Evolutionary conservation across 805 yeast species (phyloP).

Genomic region (Debaryomyces castellii): DNA sequence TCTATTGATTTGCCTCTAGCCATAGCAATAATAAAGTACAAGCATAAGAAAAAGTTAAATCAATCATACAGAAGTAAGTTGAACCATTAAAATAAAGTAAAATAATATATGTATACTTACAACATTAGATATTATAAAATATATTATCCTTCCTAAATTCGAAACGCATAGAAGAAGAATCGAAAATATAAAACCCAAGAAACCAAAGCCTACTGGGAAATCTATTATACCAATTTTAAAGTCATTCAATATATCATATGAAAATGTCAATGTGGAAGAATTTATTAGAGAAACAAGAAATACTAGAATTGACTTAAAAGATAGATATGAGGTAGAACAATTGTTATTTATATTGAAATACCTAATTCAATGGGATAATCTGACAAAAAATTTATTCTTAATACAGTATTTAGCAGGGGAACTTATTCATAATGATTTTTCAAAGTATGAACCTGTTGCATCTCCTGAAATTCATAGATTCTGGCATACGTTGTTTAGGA

Average conservation of each 20-base stretch:
- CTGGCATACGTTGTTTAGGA: slow-evolving; percentile 3
- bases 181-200: neutral
- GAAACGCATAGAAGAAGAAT: neutral
- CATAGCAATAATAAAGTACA: slow-evolving; percentile 6
- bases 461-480: neutral
- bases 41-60: neutral
- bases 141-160: neutral
- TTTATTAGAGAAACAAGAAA: neutral
- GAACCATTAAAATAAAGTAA: neutral
- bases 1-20: slow-evolving; percentile 8
- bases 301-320: neutral
- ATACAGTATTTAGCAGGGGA: slow-evolving; percentile 1
- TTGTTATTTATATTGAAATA: slow-evolving; percentile 2
- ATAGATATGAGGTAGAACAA: neutral
- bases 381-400: slow-evolving; percentile 6
- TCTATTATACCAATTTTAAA: neutral
- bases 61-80: slow-evolving; percentile 4
- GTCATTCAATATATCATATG: neutral
- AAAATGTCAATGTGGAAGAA: neutral
- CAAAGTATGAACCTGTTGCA: neutral
- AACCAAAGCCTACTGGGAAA: neutral
- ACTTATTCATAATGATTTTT: neutral
- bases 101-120: neutral
- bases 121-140: neutral
- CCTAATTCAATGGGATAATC: slow-evolving; percentile 5